phyloP scores from a whole-genome alignment of 148 eudicot genomes.

The Cornus controversa region DNA sequence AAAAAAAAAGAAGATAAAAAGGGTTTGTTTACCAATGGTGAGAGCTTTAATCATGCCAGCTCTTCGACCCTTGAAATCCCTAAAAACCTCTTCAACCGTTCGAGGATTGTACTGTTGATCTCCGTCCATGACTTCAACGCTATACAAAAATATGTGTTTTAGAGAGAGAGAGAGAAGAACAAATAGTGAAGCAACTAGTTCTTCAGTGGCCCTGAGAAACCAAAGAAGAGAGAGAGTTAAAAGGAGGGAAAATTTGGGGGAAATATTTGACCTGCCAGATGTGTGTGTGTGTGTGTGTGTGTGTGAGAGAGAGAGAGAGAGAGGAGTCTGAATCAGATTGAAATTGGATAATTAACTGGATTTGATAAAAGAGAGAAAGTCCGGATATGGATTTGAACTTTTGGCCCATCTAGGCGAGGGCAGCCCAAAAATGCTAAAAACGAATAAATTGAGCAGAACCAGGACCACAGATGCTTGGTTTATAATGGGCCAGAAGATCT shows the following conservation, averaged over 20 bases:
- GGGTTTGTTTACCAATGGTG: constrained; percentile 31
- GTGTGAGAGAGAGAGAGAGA: neutral
- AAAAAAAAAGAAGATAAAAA: neutral
- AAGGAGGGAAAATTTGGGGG: neutral
- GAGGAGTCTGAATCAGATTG: too few species aligned
- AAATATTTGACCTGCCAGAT: neutral
- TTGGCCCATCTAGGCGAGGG: too few species aligned
- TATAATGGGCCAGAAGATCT: too few species aligned
- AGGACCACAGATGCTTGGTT: too few species aligned
- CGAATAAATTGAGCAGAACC: too few species aligned
- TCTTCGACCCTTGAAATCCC: constrained; percentile 51
- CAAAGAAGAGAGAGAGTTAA: neutral
- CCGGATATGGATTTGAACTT: too few species aligned
- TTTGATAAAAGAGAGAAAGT: too few species aligned
- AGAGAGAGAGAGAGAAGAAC: neutral
- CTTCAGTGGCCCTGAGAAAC: neutral
- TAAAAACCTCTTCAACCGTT: constrained; percentile 54
- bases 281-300: too few species aligned
- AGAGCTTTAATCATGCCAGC: constrained; percentile 54
- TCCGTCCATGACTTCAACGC: constrained; percentile 24
- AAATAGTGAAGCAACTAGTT: too few species aligned
- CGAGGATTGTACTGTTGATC: constrained; percentile 41
- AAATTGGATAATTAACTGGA: too few species aligned
- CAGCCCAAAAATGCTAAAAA: too few species aligned
- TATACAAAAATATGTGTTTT: neutral